phyloP scores from a whole-genome alignment of 2,329 filamentous ascomycete species.

The Pseudocercospora crystallina region DNA sequence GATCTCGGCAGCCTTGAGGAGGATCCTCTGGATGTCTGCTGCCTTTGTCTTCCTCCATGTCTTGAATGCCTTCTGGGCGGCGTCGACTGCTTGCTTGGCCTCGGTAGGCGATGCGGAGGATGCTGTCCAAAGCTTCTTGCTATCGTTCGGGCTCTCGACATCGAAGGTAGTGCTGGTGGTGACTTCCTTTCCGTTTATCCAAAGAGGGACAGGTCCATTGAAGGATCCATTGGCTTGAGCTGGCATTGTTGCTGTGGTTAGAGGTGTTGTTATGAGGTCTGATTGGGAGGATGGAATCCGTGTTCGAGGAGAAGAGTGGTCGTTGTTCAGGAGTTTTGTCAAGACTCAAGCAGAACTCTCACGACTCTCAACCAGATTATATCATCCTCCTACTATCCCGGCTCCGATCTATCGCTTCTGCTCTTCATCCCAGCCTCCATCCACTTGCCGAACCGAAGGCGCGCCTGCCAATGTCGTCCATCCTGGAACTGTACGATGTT shows the following conservation, averaged over 20 bases:
- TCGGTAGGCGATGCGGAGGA: constrained; percentile 58
- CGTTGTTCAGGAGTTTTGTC: too few species aligned
- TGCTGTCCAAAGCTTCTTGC: constrained; percentile 55
- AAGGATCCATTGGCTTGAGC: constrained; percentile 12
- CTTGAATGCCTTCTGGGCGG: constrained; percentile 67
- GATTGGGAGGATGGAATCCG: background rate
- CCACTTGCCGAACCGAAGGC: too few species aligned
- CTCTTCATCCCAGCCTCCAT: too few species aligned
- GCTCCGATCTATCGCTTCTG: too few species aligned
- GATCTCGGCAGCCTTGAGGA: constrained; percentile 67
- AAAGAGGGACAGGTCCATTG: constrained; percentile 39
- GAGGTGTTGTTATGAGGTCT: background rate
- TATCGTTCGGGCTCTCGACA: constrained; percentile 57
- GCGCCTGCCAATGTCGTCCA: too few species aligned
- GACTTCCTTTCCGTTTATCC: constrained; percentile 52
- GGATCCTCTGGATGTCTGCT: constrained; percentile 63
- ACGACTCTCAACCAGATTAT: too few species aligned
- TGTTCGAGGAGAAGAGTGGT: too few species aligned
- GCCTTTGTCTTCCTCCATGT: constrained; percentile 67
- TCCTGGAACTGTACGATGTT: too few species aligned
- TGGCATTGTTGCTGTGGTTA: constrained; percentile 2
- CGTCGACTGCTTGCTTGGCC: constrained; percentile 56
- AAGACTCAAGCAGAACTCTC: too few species aligned
- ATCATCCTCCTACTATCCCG: too few species aligned
- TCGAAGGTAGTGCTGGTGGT: constrained; percentile 52